phyloP scores from a whole-genome alignment of 2,329 filamentous ascomycete species.

The Ophiostoma sp. region DNA sequence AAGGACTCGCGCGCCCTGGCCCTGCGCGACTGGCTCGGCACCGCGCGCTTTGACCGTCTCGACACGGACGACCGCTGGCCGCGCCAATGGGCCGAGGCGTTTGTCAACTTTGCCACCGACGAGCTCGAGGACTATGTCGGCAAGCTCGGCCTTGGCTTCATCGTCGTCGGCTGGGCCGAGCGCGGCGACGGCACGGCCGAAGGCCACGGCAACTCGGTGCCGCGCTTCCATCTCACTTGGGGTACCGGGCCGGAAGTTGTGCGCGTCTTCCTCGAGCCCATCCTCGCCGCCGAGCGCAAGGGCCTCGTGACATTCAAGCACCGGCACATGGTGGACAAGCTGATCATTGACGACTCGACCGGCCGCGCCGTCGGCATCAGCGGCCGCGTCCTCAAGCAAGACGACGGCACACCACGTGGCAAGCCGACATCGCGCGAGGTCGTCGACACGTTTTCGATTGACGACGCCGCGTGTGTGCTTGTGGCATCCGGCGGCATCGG shows the following conservation, averaged over 20 bases:
- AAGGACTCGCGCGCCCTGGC: slow-evolving; percentile 53
- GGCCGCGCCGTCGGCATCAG: slow-evolving; percentile 50
- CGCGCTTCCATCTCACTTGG: slow-evolving; percentile 59
- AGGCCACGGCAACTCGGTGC: slow-evolving; percentile 58
- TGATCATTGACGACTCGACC: slow-evolving; percentile 46
- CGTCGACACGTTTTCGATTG: slow-evolving; percentile 48
- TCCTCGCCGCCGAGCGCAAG: slow-evolving; percentile 46
- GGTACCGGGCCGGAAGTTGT: slow-evolving; percentile 57
- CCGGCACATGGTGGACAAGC: slow-evolving; percentile 52
- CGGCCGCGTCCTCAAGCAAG: slow-evolving; percentile 48
- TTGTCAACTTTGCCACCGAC: slow-evolving; percentile 56
- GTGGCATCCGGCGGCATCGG: slow-evolving; percentile 56
- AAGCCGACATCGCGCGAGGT: slow-evolving; percentile 45
- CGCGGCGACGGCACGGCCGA: slow-evolving; percentile 50
- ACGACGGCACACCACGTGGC: slow-evolving; percentile 45
- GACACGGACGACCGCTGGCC: slow-evolving; percentile 51
- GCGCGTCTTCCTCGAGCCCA: slow-evolving; percentile 52
- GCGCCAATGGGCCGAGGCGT: slow-evolving; percentile 56
- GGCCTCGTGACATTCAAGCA: slow-evolving; percentile 52
- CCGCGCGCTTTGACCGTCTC: slow-evolving; percentile 53
- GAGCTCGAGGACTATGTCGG: slow-evolving; percentile 55
- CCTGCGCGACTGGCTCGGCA: slow-evolving; percentile 54
- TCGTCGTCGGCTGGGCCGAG: slow-evolving; percentile 57
- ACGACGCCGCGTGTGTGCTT: slow-evolving; percentile 46
- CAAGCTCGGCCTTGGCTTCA: slow-evolving; percentile 46